These are phyloP conservation scores for Leishmania turanica DNA, from an alignment of 208 protist species.

Conservation along the genomic window DNA sequence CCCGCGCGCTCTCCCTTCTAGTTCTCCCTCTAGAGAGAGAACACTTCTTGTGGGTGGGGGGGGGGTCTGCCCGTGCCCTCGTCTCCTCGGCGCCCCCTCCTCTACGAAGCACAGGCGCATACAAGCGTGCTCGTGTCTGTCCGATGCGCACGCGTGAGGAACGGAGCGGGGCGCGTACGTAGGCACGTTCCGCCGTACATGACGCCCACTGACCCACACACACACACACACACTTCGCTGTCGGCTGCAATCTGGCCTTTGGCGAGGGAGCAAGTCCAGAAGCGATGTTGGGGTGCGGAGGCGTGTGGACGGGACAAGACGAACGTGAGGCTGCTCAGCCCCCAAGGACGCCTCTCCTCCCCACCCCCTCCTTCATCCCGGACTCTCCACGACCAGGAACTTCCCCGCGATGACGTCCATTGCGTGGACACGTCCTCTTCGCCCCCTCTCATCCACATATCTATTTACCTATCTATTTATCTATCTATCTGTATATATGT, in stretches of 20 bases:
- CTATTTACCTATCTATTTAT: not conserved
- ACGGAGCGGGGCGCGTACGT: no score
- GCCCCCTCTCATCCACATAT: not conserved
- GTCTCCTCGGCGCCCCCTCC: no score
- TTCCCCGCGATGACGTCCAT: not conserved
- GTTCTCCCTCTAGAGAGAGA: no score
- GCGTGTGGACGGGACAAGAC: not conserved
- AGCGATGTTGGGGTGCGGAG: not conserved
- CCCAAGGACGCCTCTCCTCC: not conserved
- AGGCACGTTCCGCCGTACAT: no score
- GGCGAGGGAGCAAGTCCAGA: not conserved
- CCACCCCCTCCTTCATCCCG: no score
- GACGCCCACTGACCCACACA: no score
- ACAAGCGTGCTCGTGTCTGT: no score
- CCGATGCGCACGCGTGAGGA: no score
- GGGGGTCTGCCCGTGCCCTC: no score
- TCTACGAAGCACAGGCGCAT: no score
- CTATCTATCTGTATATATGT: not conserved
- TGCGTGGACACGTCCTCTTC: not conserved
- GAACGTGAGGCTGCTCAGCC: not conserved
- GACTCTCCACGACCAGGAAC: not conserved
- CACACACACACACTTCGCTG: not conserved
- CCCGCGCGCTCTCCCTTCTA: no score
- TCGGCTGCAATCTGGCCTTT: not conserved
- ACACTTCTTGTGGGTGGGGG: no score